phyloP scores from a whole-genome alignment of 805 yeast genomes.

The Metschnikowia shivogae region DNA sequence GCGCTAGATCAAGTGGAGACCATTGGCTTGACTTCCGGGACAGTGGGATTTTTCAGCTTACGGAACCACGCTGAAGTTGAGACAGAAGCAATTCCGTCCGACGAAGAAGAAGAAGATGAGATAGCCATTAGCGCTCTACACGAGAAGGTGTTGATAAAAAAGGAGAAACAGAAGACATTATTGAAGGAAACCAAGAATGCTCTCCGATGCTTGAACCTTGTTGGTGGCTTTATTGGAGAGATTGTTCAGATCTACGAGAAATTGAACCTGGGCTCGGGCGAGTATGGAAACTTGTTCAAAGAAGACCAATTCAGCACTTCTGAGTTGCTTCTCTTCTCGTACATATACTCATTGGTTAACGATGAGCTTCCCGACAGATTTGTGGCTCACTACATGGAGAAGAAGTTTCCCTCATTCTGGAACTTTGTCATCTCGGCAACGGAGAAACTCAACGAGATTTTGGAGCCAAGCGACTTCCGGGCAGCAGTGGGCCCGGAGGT shows the following conservation, averaged over 20 bases:
- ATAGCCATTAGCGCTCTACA: conserved; percentile 37
- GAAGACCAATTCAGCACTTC: conserved; percentile 20
- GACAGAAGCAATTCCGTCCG: conserved; percentile 26
- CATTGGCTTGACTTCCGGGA: conserved; percentile 28
- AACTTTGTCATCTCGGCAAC: conserved; percentile 11
- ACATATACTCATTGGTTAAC: conserved; percentile 29
- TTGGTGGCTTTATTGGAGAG: conserved; percentile 20
- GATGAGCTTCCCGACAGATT: conserved; percentile 40
- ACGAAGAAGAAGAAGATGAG: conserved; percentile 18
- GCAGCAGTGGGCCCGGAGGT: conserved; percentile 25
- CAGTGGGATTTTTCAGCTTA: conserved; percentile 29
- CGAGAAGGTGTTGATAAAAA: conserved; percentile 32
- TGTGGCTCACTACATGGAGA: conserved; percentile 29
- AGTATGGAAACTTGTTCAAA: conserved; percentile 17
- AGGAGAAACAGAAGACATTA: conserved; percentile 28
- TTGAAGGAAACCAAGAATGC: conserved; percentile 32
- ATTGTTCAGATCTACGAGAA: conserved; percentile 17
- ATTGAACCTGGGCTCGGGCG: conserved; percentile 12
- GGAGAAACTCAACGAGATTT: conserved; percentile 12
- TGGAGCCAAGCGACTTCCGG: conserved; percentile 16
- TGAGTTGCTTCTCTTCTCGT: conserved; percentile 39
- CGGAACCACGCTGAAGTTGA: conserved; percentile 19
- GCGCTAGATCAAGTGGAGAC: conserved; percentile 33
- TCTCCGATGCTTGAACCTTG: conserved; percentile 27
- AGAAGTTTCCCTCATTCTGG: conserved; percentile 29